phyloP scores from a whole-genome alignment of 108 stramenopile genomes.

The Parietichytrium sp. region DNA sequence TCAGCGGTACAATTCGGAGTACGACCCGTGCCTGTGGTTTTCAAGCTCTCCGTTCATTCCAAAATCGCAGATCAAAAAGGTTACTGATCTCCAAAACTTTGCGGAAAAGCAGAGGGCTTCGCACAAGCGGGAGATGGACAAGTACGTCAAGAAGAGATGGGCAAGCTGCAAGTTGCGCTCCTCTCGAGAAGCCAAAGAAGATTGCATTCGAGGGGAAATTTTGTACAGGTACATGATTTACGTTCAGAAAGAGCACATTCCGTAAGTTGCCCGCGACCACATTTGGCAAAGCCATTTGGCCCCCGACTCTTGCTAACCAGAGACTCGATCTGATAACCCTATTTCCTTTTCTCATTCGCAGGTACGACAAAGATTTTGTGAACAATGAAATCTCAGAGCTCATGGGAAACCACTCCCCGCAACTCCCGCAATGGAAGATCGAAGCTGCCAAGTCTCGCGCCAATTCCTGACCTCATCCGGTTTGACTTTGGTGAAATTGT shows the following conservation, averaged over 20 bases:
- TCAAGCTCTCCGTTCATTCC: neutral
- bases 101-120: neutral
- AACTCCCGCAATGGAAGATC: slow-evolving; percentile 30
- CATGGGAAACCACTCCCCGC: neutral
- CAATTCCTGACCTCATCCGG: no score
- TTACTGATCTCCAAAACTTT: slow-evolving; percentile 20
- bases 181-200: slow-evolving; percentile 11
- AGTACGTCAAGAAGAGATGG: slow-evolving; percentile 35
- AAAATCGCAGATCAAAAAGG: neutral
- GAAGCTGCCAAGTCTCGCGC: slow-evolving; percentile 24
- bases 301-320: no score
- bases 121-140: slow-evolving; percentile 32
- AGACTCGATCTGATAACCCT: no score
- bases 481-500: no score
- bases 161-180: slow-evolving; percentile 15
- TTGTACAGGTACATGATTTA: neutral
- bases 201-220: slow-evolving; percentile 15
- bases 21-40: neutral
- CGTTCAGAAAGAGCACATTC: slow-evolving; percentile 11
- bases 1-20: neutral
- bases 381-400: neutral
- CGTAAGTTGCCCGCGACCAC: no score
- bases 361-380: slow-evolving; percentile 30
- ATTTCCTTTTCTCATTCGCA: no score
- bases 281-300: no score